phyloP scores from a whole-genome alignment of 257 asterid species.

The Ilex asprella region DNA sequence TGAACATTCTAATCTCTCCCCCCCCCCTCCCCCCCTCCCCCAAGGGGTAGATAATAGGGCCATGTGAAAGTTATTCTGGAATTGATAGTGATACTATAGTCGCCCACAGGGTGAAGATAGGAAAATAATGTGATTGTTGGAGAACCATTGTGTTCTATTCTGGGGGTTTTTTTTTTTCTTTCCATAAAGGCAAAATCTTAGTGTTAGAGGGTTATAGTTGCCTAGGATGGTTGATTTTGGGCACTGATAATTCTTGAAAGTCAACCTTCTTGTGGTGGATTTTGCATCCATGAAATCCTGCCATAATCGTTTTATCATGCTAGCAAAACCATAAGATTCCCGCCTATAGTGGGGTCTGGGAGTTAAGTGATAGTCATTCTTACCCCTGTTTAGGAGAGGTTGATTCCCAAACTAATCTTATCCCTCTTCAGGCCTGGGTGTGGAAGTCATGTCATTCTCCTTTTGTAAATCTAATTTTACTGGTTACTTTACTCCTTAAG shows the following conservation, averaged over 20 bases:
- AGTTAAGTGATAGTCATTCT: too few species aligned
- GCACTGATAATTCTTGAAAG: too few species aligned
- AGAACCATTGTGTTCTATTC: too few species aligned
- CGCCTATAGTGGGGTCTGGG: too few species aligned
- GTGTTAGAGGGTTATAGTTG: neutral
- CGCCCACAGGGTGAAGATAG: neutral
- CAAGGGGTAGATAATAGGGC: neutral
- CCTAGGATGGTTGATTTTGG: neutral
- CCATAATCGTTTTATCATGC: neutral
- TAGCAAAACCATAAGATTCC: too few species aligned
- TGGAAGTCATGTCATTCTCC: neutral
- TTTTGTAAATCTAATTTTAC: neutral
- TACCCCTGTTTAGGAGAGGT: too few species aligned
- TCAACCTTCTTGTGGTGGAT: neutral
- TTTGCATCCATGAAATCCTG: neutral
- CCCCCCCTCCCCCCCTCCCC: conserved; percentile 2
- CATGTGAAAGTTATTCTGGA: too few species aligned
- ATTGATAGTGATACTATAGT: too few species aligned
- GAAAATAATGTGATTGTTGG: neutral
- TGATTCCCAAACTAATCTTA: too few species aligned
- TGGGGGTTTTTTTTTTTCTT: neutral
- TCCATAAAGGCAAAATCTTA: neutral
- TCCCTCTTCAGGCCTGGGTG: too few species aligned
- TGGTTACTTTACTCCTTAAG: neutral
- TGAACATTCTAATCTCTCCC: conserved; percentile 29